These are phyloP conservation scores for Geranium rotundifolium DNA, from an alignment of 345 rosid species.

Conservation along the genomic window DNA sequence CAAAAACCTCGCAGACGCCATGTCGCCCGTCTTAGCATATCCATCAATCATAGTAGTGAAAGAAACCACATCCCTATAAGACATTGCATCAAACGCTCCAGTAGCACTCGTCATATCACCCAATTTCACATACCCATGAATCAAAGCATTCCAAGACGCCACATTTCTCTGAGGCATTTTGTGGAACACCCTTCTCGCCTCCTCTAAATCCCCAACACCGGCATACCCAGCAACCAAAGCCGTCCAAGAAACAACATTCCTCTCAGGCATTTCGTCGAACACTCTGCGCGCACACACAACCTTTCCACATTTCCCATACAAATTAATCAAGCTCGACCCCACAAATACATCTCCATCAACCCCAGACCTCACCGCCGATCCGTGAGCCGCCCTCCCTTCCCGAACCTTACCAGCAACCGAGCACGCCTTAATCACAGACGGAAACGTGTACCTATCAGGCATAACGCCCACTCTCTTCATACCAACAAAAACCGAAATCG, in stretches of 20 bases:
- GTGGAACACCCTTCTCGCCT: constrained; percentile 38
- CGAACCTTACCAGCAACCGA: constrained; percentile 22
- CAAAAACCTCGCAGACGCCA: constrained; percentile 35
- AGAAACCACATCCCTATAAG: constrained; percentile 20
- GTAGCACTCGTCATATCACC: constrained; percentile 37
- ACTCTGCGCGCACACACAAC: constrained; percentile 37
- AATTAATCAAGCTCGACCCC: constrained; percentile 51
- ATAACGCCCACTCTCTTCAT: constrained; percentile 32
- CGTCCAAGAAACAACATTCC: constrained; percentile 64
- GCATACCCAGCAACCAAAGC: constrained; percentile 54
- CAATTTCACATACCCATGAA: constrained; percentile 33
- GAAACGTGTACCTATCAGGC: constrained; percentile 48
- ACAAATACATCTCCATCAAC: constrained; percentile 34
- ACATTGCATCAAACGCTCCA: constrained; percentile 32
- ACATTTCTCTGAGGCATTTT: constrained; percentile 47
- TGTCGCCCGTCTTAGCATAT: constrained; percentile 32
- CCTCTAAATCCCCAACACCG: constrained; percentile 32
- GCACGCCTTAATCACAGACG: constrained; percentile 45
- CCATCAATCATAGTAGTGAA: constrained; percentile 41
- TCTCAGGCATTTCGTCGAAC: constrained; percentile 48
- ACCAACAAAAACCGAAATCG: constrained; percentile 36
- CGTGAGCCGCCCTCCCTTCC: constrained; percentile 48
- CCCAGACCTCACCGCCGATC: constrained; percentile 32
- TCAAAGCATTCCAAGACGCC: constrained; percentile 57
- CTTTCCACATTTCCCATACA: constrained; percentile 52